Evolutionary conservation across 2,329 filamentous ascomycete genomes (phyloP), one percentile per base, ranked within the genome.

Genomic region (Chrysoporthe puriensis): DNA sequence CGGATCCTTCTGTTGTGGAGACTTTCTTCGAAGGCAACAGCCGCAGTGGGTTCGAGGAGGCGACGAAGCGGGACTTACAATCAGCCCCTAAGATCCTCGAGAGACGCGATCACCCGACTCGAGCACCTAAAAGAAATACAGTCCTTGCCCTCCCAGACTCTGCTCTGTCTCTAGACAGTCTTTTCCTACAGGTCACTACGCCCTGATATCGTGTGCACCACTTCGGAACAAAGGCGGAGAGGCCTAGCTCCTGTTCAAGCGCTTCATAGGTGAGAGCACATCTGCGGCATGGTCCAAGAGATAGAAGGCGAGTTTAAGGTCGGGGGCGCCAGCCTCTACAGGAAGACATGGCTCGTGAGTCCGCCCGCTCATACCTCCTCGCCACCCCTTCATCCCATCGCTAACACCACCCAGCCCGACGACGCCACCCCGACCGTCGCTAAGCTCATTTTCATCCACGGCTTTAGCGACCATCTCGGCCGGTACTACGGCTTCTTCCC

Each of bases 391-490:
- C 44, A 56, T 26, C 34, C 59, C 59, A 54, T 66, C 71, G 57
- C 67, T 68, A 56, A 62, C 44, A 18, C 16, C n/a, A 9, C 7
- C 67, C 71, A 89, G 89, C 87, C 88, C 42, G 77, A 84, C 42
- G 84, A 81, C 16, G 79, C 84, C 14, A 44, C 60, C 26, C 66
- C 66, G 18, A 79, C 85, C 66, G 86, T 85, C 74, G 94, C 94
- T 46, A 91, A 91, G 72, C 78, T 97, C 62, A 84, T 96, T 73
- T 91, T 96, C 79, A 82, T 97, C 71, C 94, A 97, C 80, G 94
- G 94, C 74, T 97, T 94, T 84, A 93, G 89, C 77, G 94, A 97
- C 79, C 93, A 96, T 78, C 82, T 91, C 77, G 89, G 91, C 78
- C 87, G 88, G 68, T 96, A 97, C 81, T 86, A 89, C 75, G 84